Conservation (phyloP, 1,284 basidiomycete genomes). For the Cutaneotrichosporon spelunceum region DNA sequence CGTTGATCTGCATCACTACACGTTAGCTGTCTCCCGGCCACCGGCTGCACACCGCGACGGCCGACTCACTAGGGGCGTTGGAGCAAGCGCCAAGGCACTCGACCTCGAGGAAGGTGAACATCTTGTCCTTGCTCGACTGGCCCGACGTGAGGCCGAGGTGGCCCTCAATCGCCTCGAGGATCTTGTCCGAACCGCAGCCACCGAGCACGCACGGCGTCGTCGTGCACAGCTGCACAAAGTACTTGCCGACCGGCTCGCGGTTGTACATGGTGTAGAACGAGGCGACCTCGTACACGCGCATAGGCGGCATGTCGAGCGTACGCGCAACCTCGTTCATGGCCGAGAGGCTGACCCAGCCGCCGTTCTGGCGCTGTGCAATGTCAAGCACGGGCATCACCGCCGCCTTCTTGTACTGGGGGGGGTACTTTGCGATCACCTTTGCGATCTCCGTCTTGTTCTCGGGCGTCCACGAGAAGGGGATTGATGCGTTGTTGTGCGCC, state of each 20-base stretch:
- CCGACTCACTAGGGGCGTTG: constrained; percentile 79
- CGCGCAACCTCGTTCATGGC: constrained; percentile 98
- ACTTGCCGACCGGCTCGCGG: constrained; percentile 87
- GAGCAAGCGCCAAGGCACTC: constrained; percentile 98
- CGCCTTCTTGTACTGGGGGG: constrained; percentile 95
- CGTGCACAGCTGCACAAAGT: constrained; percentile 98
- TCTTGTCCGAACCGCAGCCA: constrained; percentile 76
- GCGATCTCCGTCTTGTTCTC: constrained; percentile 81
- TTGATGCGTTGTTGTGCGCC: constrained; percentile 86
- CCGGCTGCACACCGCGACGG: neutral
- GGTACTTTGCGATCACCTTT: constrained; percentile 89
- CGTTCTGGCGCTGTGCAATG: constrained; percentile 94
- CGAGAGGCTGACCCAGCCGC: constrained; percentile 97
- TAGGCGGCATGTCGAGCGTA: constrained; percentile 88
- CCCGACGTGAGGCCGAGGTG: constrained; percentile 84
- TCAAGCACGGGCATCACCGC: constrained; percentile 96
- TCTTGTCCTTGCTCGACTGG: constrained; percentile 88
- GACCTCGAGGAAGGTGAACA: constrained; percentile 96
- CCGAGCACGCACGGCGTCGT: constrained; percentile 98
- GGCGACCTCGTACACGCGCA: constrained; percentile 99
- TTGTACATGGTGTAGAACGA: constrained; percentile 99
- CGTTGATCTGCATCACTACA: constrained; percentile 82
- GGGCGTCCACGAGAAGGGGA: constrained; percentile 80
- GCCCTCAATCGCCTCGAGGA: constrained; percentile 77
- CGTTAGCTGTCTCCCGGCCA: constrained; percentile 7